Evolutionary conservation across 805 yeast species (phyloP).

Genomic region (Candida quercuum): DNA sequence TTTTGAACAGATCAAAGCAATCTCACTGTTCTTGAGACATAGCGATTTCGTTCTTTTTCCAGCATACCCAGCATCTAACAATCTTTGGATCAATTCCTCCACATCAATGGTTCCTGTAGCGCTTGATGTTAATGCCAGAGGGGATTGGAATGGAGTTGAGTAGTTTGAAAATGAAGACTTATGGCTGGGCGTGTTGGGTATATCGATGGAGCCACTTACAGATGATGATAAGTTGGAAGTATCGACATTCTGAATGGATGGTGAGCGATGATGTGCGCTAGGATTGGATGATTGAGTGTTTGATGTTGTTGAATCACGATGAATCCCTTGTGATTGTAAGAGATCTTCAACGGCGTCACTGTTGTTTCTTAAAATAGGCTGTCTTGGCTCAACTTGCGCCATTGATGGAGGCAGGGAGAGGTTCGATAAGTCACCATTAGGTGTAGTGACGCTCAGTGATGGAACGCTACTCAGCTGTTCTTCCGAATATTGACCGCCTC

Average conservation of each 20-base stretch:
- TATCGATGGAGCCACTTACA: conserved; percentile 9
- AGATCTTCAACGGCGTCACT: conserved; percentile 25
- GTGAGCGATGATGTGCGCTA: background rate
- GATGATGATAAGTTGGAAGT: background rate
- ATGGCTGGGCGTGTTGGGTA: conserved; percentile 24
- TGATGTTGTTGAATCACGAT: conserved; percentile 4
- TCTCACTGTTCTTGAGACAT: conserved; percentile 86
- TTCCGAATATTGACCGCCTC: background rate
- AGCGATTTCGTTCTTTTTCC: conserved; percentile 89
- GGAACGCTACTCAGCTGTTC: conserved; percentile 6
- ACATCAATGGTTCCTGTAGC: conserved; percentile 39
- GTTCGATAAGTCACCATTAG: conserved; percentile 25
- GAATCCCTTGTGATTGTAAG: conserved; percentile 7
- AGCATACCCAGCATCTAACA: conserved; percentile 92
- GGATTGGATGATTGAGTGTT: background rate
- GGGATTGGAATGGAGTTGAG: conserved; percentile 21
- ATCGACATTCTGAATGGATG: background rate
- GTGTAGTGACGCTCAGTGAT: conserved; percentile 15
- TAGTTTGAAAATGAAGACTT: conserved; percentile 20
- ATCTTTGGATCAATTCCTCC: conserved; percentile 85
- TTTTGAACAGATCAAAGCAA: conserved; percentile 76
- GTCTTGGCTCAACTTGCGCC: conserved; percentile 65
- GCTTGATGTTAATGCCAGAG: conserved; percentile 15
- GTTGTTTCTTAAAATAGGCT: conserved; percentile 59
- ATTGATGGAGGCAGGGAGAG: conserved; percentile 57